Base-by-base conservation (phyloP, 306 rosid genomes). In the Echinosophora koreensis region DNA sequence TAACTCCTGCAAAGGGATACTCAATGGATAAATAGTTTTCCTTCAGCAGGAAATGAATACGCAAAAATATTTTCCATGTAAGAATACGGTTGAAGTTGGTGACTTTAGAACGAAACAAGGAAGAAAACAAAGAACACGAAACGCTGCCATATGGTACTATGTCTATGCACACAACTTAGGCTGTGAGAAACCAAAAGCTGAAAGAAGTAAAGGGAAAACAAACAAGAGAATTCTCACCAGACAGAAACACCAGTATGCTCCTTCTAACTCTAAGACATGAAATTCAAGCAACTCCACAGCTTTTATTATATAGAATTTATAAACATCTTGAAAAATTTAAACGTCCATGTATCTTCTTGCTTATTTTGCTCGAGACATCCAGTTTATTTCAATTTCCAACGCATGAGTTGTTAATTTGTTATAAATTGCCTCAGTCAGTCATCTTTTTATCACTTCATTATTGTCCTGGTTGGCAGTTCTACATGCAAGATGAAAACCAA, bases 1-100 rank as follows among this genome's bases (percentile, higher is more conserved):
- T 80, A 92, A 78, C 75, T 89, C 99, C 97, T 95, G 86, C 72
- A 75, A 59, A 67, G 72, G 64, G 37, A 51, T 16, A 12, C 30
- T 14, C 22, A 75, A 65, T 8, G 15, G 62, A 57, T 62, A 61
- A 32, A 5, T 41, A 17, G 57, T 38, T 81, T 50, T 66, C 76
- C 47, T 79, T 41, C 46, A 49, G 51, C 67, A 58, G 60, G 51
- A 32, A 77, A 60, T 44, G 22, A 56, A 3, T 34, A 44, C 0
- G 22, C 61, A 35, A 50, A 32, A 79, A 35, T 28, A 28, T 41
- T 12, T 5, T 12, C 3, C 30, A 44, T 55, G 9, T 42, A 35
- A 59, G 27, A 18, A 75, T 37, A 30, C 52, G 18, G 77, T 51
- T 68, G 10, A 50, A 75, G 42, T 38, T 27, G 46, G 6, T 46